A percentile compares a stretch with the other conserved stretches of the same genome.
Evolutionary conservation across 2,329 filamentous ascomycete species (phyloP).

Genomic region (Tolypocladium amazonense): DNA sequence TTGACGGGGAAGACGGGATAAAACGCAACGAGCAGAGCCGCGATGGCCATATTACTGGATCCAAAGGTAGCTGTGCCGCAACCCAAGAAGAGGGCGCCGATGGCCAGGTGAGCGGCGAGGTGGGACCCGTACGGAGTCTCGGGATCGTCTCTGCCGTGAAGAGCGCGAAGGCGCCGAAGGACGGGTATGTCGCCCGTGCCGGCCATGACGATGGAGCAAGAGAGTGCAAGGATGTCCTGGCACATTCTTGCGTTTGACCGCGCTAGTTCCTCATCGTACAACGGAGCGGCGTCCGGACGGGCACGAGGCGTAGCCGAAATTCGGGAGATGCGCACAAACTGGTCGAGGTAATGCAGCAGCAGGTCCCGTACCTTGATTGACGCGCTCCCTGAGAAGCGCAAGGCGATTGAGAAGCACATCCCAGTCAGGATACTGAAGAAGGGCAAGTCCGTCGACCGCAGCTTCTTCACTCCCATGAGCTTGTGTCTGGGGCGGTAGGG

Average conservation of each 20-base stretch:
- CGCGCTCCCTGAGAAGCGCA: constrained; percentile 65
- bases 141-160: constrained; percentile 77
- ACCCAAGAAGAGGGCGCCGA: constrained; percentile 82
- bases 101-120: constrained; percentile 82
- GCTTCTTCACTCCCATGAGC: constrained; percentile 45
- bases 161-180: constrained; percentile 71
- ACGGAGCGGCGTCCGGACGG: constrained; percentile 19
- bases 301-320: constrained; percentile 29
- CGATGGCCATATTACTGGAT: constrained; percentile 77
- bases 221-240: constrained; percentile 76
- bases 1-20: constrained; percentile 86
- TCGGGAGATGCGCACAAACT: constrained; percentile 69
- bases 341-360: constrained; percentile 73
- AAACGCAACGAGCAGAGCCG: constrained; percentile 78
- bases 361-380: constrained; percentile 66
- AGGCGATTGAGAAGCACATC: constrained; percentile 68
- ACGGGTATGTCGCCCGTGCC: constrained; percentile 84
- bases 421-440: constrained; percentile 90
- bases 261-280: constrained; percentile 78
- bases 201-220: constrained; percentile 84
- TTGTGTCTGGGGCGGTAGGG: constrained; percentile 54
- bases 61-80: constrained; percentile 89
- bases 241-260: constrained; percentile 81
- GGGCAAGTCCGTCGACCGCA: constrained; percentile 76
- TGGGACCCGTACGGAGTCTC: constrained; percentile 91